A percentile compares a stretch with the other conserved stretches of the same genome.
Evolutionary conservation across 31 red algal genomes (phyloP).

Genomic region (Asparagopsis taxiformis): DNA sequence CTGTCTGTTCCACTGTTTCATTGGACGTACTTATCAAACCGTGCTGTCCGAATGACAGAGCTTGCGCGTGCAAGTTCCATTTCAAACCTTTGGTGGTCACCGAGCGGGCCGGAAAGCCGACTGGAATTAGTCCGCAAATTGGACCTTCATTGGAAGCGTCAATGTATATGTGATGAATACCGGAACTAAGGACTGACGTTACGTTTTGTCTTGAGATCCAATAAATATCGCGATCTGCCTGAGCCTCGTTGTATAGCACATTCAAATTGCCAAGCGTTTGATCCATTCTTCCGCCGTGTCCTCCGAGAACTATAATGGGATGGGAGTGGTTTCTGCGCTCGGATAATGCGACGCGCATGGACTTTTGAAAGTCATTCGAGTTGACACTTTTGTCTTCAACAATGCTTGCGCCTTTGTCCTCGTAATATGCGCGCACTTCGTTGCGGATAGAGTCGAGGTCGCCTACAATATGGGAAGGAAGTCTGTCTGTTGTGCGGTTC

Average conservation of each 20-base stretch:
- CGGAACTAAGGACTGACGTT: slow-evolving; percentile 14
- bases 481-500: neutral
- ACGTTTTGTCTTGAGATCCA: slow-evolving; percentile 54
- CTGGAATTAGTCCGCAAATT: slow-evolving; percentile 70
- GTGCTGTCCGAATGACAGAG: slow-evolving; percentile 37
- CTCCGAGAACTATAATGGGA: slow-evolving; percentile 68
- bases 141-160: slow-evolving; percentile 56
- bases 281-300: slow-evolving; percentile 77
- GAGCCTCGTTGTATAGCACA: slow-evolving; percentile 48
- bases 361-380: slow-evolving; percentile 82
- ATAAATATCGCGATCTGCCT: slow-evolving; percentile 19
- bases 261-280: slow-evolving; percentile 86
- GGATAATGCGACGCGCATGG: slow-evolving; percentile 13
- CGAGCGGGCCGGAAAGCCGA: slow-evolving; percentile 42
- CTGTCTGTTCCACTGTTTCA: slow-evolving; percentile 43
- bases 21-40: slow-evolving; percentile 81
- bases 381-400: slow-evolving; percentile 27
- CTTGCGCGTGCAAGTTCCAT: slow-evolving; percentile 71
- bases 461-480: slow-evolving; percentile 66
- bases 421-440: slow-evolving; percentile 29
- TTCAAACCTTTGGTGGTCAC: slow-evolving; percentile 71
- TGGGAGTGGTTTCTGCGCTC: neutral
- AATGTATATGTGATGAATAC: slow-evolving; percentile 49
- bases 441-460: slow-evolving; percentile 83
- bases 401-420: slow-evolving; percentile 42